A percentile compares a stretch with the other conserved stretches of the same genome.
Evolutionary conservation across 345 rosid genomes (phyloP).

Genomic region (Salix arbutifolia): DNA sequence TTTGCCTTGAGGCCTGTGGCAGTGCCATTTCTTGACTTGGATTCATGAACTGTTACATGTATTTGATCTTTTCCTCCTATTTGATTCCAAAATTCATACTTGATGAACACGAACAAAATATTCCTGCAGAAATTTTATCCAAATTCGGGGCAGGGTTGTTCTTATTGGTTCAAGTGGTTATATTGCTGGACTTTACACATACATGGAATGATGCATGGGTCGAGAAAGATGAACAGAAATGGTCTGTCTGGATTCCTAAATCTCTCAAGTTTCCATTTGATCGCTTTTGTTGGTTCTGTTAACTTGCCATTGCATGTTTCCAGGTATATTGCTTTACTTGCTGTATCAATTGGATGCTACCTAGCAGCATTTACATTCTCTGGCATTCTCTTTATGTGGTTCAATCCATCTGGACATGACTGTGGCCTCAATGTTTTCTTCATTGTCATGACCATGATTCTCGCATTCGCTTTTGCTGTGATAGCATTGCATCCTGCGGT

Average conservation of each 20-base stretch:
- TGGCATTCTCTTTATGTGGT: constrained; percentile 90
- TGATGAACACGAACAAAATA: constrained; percentile 6
- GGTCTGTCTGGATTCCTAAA: constrained; percentile 40
- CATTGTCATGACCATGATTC: constrained; percentile 81
- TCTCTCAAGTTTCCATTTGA: constrained; percentile 1
- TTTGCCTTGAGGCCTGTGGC: not conserved
- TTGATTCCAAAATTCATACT: not conserved
- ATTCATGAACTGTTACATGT: not conserved
- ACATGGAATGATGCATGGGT: constrained; percentile 98
- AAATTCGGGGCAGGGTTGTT: constrained; percentile 97
- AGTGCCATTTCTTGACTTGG: not conserved
- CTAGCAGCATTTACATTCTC: constrained; percentile 70
- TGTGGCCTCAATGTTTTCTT: constrained; percentile 94
- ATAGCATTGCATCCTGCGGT: constrained; percentile 89
- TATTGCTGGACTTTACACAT: constrained; percentile 80
- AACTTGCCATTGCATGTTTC: constrained; percentile 19
- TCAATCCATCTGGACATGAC: constrained; percentile 90
- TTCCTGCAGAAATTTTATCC: constrained; percentile 60
- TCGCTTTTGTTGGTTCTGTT: constrained; percentile 16
- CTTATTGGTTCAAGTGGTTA: constrained; percentile 87
- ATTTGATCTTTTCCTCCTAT: not conserved
- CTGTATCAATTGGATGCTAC: constrained; percentile 74
- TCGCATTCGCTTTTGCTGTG: constrained; percentile 63
- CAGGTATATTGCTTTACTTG: constrained; percentile 87
- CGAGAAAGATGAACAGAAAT: constrained; percentile 90